Percentiles rank a stretch among this genome's conserved stretches.
These are phyloP conservation scores for Candida ulmi DNA, from an alignment of 805 yeast species.

Conservation along the genomic window DNA sequence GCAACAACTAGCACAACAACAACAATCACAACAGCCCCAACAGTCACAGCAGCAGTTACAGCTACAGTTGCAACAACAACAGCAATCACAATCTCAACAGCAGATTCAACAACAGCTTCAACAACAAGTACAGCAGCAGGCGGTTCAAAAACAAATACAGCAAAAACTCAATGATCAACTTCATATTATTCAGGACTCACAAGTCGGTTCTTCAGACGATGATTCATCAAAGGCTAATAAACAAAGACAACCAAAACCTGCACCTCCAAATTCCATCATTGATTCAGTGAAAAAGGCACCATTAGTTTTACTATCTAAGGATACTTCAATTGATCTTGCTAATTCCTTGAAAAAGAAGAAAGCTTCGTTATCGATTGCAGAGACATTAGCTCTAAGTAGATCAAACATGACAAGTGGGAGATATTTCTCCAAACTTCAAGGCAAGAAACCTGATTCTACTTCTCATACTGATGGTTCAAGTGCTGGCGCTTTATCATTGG, in stretches of 20 bases:
- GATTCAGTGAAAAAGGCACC: constrained; percentile 19
- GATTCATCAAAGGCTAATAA: constrained; percentile 2
- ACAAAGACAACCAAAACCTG: constrained; percentile 17
- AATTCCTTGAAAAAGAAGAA: constrained; percentile 20
- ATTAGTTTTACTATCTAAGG: constrained; percentile 18
- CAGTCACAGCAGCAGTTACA: background rate
- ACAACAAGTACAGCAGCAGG: too few species aligned
- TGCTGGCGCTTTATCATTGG: background rate
- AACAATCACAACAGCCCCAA: background rate
- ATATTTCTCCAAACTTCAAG: constrained; percentile 21
- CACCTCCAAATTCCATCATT: constrained; percentile 16
- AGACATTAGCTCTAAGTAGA: constrained; percentile 51
- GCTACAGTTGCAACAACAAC: too few species aligned
- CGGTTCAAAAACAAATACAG: too few species aligned
- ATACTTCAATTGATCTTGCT: constrained; percentile 22
- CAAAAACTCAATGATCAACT: background rate
- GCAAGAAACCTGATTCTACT: constrained; percentile 6
- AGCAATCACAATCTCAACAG: constrained; percentile 1
- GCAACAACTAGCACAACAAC: constrained; percentile 10
- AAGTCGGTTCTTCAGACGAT: too few species aligned
- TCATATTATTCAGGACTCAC: too few species aligned
- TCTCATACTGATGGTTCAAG: background rate
- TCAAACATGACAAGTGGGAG: constrained; percentile 35
- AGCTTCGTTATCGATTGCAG: constrained; percentile 47
- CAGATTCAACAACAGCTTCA: background rate